A percentile compares a stretch with the other conserved stretches of the same genome.
phyloP scores from a whole-genome alignment of 768 basidiomycete species.

The Kwoniella botswanensis region DNA sequence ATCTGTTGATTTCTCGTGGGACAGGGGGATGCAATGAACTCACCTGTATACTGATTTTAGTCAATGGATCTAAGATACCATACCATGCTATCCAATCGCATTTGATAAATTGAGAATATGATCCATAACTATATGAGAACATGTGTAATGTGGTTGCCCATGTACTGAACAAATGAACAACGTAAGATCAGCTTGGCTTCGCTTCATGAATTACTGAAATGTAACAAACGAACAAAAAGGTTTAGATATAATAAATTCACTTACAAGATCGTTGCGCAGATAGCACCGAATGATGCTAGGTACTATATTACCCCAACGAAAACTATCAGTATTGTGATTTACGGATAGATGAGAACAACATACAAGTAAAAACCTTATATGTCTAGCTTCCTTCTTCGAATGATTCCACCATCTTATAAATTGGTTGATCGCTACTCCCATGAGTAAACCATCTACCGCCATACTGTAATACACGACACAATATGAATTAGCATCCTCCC shows the following conservation, averaged over 20 bases:
- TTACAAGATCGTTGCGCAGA: slow-evolving; percentile 25
- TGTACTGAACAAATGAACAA: not conserved
- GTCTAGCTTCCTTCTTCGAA: slow-evolving; percentile 17
- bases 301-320: slow-evolving; percentile 12
- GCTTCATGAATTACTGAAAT: too few relatives aligned
- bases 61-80: slow-evolving; percentile 23
- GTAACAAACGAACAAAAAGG: too few relatives aligned
- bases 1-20: not conserved
- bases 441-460: slow-evolving; percentile 14
- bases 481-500: not conserved
- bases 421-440: slow-evolving; percentile 18
- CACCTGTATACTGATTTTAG: slow-evolving; percentile 29
- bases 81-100: slow-evolving; percentile 32
- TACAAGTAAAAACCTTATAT: slow-evolving; percentile 22
- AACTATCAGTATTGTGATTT: not conserved
- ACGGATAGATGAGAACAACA: not conserved
- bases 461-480: slow-evolving; percentile 1
- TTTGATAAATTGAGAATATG: slow-evolving; percentile 21
- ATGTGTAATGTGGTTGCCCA: slow-evolving; percentile 24
- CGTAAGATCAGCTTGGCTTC: not conserved
- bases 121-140: slow-evolving; percentile 25
- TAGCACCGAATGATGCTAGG: slow-evolving; percentile 19
- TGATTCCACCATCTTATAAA: slow-evolving; percentile 19
- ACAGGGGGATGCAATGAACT: not conserved
- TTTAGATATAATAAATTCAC: too few relatives aligned